Evolutionary conservation across 2,329 filamentous ascomycete species (phyloP).

Genomic region (Fusarium circinatum): DNA sequence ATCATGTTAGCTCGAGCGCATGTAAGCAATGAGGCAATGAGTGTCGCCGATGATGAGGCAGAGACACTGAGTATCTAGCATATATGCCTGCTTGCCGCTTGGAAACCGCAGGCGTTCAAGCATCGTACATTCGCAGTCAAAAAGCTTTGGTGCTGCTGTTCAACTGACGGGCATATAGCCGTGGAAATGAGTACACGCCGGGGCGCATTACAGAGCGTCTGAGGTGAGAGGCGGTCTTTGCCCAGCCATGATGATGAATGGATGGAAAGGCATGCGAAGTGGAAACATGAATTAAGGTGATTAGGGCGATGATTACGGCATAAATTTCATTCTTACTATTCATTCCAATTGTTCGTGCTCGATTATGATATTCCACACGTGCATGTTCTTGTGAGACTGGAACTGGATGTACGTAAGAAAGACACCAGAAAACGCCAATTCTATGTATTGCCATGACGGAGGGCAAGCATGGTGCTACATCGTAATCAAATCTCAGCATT

Average conservation of each 20-base stretch:
- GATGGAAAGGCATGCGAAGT: conserved; percentile 6
- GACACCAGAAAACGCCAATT: background rate
- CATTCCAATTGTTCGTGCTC: background rate
- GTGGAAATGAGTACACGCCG: conserved; percentile 15
- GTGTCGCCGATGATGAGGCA: conserved; percentile 3
- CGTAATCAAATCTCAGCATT: background rate
- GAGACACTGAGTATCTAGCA: conserved; percentile 23
- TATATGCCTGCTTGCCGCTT: conserved; percentile 16
- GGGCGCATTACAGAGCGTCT: background rate
- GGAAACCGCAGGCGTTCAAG: conserved; percentile 2
- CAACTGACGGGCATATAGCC: background rate
- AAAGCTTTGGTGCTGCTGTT: conserved; percentile 5
- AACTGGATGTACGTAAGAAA: background rate
- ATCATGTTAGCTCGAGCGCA: background rate
- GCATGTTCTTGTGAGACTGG: background rate
- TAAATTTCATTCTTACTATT: conserved; percentile 29
- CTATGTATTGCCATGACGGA: background rate
- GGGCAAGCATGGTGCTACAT: background rate
- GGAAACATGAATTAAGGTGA: background rate
- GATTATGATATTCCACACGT: background rate
- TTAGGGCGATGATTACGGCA: conserved; percentile 22
- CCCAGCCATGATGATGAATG: conserved; percentile 7
- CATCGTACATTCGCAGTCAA: conserved; percentile 18
- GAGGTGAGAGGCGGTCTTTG: background rate
- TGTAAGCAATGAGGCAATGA: conserved; percentile 12